A percentile compares a stretch with the other conserved stretches of the same genome.
phyloP scores from a whole-genome alignment of 2,329 filamentous ascomycete species.

The Diaporthe helianthi region DNA sequence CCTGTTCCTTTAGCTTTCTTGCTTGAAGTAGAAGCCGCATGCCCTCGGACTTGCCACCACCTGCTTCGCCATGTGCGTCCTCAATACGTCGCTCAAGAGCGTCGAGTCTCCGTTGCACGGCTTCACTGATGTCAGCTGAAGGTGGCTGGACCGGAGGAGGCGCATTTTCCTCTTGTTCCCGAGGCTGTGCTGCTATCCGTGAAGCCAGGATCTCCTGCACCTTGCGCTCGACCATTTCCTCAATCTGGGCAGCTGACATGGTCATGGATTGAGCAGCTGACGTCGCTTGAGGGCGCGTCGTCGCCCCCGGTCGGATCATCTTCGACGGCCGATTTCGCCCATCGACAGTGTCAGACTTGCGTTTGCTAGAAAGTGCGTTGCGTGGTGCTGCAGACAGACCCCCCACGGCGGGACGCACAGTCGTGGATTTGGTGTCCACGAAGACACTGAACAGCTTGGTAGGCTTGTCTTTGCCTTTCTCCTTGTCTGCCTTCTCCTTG shows the following conservation, averaged over 20 bases:
- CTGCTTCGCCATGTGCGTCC: slow-evolving; percentile 56
- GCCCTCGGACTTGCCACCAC: slow-evolving; percentile 77
- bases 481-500: slow-evolving; percentile 51
- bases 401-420: slow-evolving; percentile 46
- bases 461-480: slow-evolving; percentile 70
- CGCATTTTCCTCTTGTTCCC: slow-evolving; percentile 45
- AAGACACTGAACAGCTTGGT: slow-evolving; percentile 88
- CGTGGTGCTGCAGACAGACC: slow-evolving; percentile 14
- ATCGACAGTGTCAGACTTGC: slow-evolving; percentile 49
- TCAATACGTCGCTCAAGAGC: slow-evolving; percentile 88
- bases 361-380: slow-evolving; percentile 37
- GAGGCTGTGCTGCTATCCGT: slow-evolving; percentile 63
- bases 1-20: slow-evolving; percentile 85
- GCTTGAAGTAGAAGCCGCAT: slow-evolving; percentile 88
- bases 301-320: slow-evolving; percentile 47
- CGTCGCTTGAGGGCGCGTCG: slow-evolving; percentile 39
- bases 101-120: slow-evolving; percentile 81
- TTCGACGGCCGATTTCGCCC: slow-evolving; percentile 56
- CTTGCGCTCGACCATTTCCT: slow-evolving; percentile 91
- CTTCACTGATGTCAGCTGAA: slow-evolving; percentile 69
- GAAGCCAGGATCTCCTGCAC: slow-evolving; percentile 87
- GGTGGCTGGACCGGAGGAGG: slow-evolving; percentile 15
- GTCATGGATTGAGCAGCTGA: slow-evolving; percentile 46
- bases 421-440: slow-evolving; percentile 69
- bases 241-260: slow-evolving; percentile 78